Base-by-base conservation (phyloP, 2,329 filamentous ascomycete genomes). In the Trichoderma sp. region DNA sequence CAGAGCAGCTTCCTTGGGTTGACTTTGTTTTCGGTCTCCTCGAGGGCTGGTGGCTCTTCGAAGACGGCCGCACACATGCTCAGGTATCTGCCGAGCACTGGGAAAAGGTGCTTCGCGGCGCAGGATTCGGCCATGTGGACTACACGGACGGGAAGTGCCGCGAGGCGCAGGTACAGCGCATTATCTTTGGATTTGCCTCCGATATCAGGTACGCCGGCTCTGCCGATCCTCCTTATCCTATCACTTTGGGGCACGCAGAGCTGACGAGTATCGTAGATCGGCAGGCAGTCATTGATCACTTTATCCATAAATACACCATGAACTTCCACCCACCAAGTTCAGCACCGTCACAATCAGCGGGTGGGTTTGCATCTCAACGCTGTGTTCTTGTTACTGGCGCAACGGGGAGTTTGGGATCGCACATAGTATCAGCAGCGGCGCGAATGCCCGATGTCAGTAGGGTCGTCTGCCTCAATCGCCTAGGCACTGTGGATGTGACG, bases 11-110 rank as follows among this genome's bases (percentile, higher is more conserved):
- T 4, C 77, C 67, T 31, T 83, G 81, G 79, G 77, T 83, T 11
- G 81, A 84, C 66, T 31, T 84, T 0, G 78, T 83, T 6, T 83
- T 81, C 62, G 84, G 83, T 1, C 75, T 82, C 3, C 76, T 85
- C 0, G 83, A 84, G 11, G 83, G 83, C 3, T 85, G 83, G 83
- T 84, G 83, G 83, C 72, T 81, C 1, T 82, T 78, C 62, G 72
- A 78, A 27, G 77, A 78, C 59, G 76, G 69, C n/a, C 64, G 76
- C 1, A 27, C n/a, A 3, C 67, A 78, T 27, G 77, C 76, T 8
- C 12, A 78, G 5, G 45, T 35, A 18, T 45, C 60, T 9, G 77
- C 77, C 50, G 18, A 21, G n/a, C n/a, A 27, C 9, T 79, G 78
- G 78, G 35, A 77, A 66, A 63, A 12, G 24, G 72, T 72, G 6